Base-by-base conservation (phyloP, 1,284 basidiomycete species). In the Heterobasidion annosum region DNA sequence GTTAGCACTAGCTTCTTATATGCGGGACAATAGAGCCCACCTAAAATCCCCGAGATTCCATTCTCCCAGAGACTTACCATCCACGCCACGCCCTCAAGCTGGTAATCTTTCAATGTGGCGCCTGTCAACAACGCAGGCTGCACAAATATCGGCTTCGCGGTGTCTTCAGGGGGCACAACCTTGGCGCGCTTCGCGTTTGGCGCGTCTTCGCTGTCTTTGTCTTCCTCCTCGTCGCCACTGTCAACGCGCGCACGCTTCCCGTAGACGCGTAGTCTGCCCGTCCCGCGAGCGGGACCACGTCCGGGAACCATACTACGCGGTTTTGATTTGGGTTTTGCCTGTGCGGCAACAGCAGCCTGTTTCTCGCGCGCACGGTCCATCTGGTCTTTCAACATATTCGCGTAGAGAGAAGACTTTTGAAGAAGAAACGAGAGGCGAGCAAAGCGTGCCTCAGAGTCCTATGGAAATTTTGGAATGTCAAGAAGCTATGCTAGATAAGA, bases 61-160 rank as follows among this genome's bases (percentile, higher is more conserved):
- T 96, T 97, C 70, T 93, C 85, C 68, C 94, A 93, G 9, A 99
- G 72, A 35, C 85, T 86, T 4, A 91, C 87, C 87, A 99, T 93
- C 96, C 96, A 99, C 59, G 96, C 91, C 13, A 98, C 81, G 4
- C 96, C 96, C 52, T 94, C 92, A 1, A 98, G 77, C 68, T 99
- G 96, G 66, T 98, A 98, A 48, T 89, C 81, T 63, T 93, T 91
- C 59, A 98, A 69, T 51, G 73, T 88, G 1, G 86, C 91, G 6
- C 94, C 95, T 0, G 91, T 95, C 46, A 98, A 74, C 13, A 94
- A 71, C 1, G 75, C 72, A 0, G 94, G 92, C 67, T 96, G 93
- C 48, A 78, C 67, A 60, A 85, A 83, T 45, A 74, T 66, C 16
- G 71, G 64, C 0, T 60, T 62, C 2, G 61, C 63, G 43, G 16